Evolutionary conservation across 305 asterid species (phyloP), one percentile per base, ranked within the genome.

Genomic region (Plantago lanceolata): DNA sequence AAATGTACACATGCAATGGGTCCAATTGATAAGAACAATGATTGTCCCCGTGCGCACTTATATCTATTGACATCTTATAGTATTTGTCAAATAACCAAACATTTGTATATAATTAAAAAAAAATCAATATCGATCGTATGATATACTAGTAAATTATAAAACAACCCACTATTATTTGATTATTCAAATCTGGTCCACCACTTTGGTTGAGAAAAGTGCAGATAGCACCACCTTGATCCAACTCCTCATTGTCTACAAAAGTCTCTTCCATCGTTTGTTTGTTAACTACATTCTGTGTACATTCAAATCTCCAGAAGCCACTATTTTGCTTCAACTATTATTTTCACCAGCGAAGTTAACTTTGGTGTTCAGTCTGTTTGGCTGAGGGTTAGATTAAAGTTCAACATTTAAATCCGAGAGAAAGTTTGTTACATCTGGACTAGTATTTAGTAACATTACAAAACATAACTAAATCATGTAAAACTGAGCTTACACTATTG

Each of bases 241-340:
- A 71, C 83, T 79, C 82, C 75, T 76, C 78, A 64, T 74, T 75
- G 73, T 67, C 80, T 70, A 63, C 37, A 69, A 75, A 67, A 68
- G 76, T 65, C 61, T 67, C 63, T 57, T 50, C 56, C 52, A 64
- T 61, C 72, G 67, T 61, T 16, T 43, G 24, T 52, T 57, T 19
- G 48, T 51, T 61, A 47, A 20, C 54, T 28, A 11, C 11, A 9
- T 5, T 33, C 40, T 59, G 11, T 40, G 12, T 56, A 49, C 69
- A 69, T 67, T 67, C 57, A 55, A 69, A 47, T 7, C 59, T 60
- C 71, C 53, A 71, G 45, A 64, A 61, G 63, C 54, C 80, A 71
- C 48, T 26, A 19, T 53, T 47, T 11, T 19, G 56, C 29, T n/a
- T n/a, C n/a, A n/a, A n/a, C n/a, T n/a, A n/a, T n/a, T n/a, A n/a